These are phyloP conservation scores for Basidiobolus meristosporus DNA, from an alignment of 371 early-diverging fungal species.

Conservation along the genomic window DNA sequence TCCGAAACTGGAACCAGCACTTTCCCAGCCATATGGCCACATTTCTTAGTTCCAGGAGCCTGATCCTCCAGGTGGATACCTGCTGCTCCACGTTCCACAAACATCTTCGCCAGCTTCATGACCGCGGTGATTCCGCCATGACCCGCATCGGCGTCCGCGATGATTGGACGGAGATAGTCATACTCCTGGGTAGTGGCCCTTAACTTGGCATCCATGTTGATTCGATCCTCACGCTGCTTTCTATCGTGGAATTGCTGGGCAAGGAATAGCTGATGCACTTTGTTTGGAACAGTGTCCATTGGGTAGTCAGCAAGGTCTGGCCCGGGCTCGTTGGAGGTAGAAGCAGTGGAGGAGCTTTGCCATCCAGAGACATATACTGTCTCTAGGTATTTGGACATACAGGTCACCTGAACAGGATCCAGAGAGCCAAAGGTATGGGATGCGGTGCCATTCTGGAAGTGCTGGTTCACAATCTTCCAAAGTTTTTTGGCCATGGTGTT, in stretches of 20 bases:
- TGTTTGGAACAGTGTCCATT: conserved; percentile 96
- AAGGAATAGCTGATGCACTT: conserved; percentile 95
- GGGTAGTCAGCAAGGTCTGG: conserved; percentile 98
- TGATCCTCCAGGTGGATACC: conserved; percentile 90
- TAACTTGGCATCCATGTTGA: conserved; percentile 40
- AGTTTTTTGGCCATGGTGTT: conserved; percentile 84
- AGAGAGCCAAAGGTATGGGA: conserved; percentile 89
- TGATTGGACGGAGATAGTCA: conserved; percentile 88
- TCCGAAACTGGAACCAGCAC: conserved; percentile 92
- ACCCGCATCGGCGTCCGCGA: conserved; percentile 97
- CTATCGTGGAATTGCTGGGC: conserved; percentile 97
- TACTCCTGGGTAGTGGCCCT: conserved; percentile 53
- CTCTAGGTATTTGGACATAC: conserved; percentile 95
- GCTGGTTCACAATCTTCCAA: conserved; percentile 62
- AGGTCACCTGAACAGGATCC: conserved; percentile 87
- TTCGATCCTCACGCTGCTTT: conserved; percentile 82
- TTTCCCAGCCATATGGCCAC: conserved; percentile 98
- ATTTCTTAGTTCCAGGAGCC: conserved; percentile 92
- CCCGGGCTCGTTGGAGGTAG: too few relatives aligned
- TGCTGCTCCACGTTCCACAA: conserved; percentile 84
- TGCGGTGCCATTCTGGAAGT: conserved; percentile 57
- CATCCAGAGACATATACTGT: too few relatives aligned
- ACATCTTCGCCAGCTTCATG: conserved; percentile 87
- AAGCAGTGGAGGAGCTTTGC: too few relatives aligned
- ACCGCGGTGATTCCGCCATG: conserved; percentile 84